phyloP scores from a whole-genome alignment of 2,329 filamentous ascomycete species.

The Lecanoromycetidae sp. region DNA sequence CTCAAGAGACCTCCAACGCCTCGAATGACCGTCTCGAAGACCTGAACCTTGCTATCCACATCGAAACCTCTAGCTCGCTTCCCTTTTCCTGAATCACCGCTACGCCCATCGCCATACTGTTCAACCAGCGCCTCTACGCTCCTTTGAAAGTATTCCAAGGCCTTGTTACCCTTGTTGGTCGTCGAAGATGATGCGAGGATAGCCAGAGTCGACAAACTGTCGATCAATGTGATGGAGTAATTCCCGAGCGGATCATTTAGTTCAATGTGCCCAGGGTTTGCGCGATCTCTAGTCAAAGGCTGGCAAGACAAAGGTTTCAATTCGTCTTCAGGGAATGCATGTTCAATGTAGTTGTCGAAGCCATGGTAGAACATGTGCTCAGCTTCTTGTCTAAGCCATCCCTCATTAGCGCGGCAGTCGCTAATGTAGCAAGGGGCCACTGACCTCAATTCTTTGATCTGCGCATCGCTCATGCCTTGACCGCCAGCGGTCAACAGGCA shows the following conservation, averaged over 20 bases:
- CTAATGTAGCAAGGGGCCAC: neutral
- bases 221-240: conserved; percentile 89
- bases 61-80: conserved; percentile 72
- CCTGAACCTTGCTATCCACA: conserved; percentile 93
- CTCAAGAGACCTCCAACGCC: conserved; percentile 84
- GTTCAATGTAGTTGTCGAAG: conserved; percentile 83
- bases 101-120: conserved; percentile 75
- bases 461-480: conserved; percentile 14
- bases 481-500: conserved; percentile 4
- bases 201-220: conserved; percentile 86
- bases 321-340: conserved; percentile 95
- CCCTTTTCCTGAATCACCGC: conserved; percentile 56
- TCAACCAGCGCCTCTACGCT: conserved; percentile 64
- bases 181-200: conserved; percentile 70
- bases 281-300: conserved; percentile 70
- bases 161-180: conserved; percentile 43
- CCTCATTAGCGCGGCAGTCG: conserved; percentile 1
- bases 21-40: conserved; percentile 95
- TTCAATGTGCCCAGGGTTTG: conserved; percentile 68
- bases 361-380: conserved; percentile 89
- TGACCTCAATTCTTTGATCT: conserved; percentile 17
- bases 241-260: conserved; percentile 94
- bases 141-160: conserved; percentile 64
- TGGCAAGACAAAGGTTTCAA: conserved; percentile 74
- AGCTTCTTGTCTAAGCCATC: conserved; percentile 30